These are phyloP conservation scores for Sideroxylon spinosum DNA, from an alignment of 179 eudicot genomes.

Conservation along the genomic window DNA sequence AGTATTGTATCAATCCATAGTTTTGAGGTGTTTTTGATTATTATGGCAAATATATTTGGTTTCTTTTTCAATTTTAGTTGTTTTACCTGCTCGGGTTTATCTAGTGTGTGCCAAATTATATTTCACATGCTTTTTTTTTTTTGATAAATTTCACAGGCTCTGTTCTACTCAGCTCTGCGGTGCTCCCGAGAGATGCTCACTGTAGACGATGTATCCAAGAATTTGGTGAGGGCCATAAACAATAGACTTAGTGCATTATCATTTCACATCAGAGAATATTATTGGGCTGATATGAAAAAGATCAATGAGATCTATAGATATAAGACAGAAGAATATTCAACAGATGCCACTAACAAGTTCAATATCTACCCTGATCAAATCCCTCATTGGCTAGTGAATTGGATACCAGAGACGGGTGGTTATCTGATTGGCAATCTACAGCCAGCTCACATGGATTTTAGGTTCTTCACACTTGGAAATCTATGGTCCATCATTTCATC, in stretches of 20 bases:
- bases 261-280: constrained; percentile 92
- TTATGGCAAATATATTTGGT: background rate
- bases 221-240: constrained; percentile 63
- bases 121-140: no score
- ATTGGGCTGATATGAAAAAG: constrained; percentile 92
- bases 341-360: constrained; percentile 84
- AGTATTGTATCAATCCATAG: background rate
- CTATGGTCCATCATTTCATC: constrained; percentile 88
- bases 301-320: constrained; percentile 89
- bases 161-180: constrained; percentile 82
- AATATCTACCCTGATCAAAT: constrained; percentile 96
- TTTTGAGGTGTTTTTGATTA: background rate
- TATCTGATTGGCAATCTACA: constrained; percentile 90
- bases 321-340: constrained; percentile 90
- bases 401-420: constrained; percentile 93
- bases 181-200: constrained; percentile 79
- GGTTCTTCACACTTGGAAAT: constrained; percentile 89
- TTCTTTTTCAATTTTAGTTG: constrained; percentile 4
- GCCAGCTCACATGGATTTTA: constrained; percentile 99
- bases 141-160: constrained; percentile 40
- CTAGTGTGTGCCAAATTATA: background rate
- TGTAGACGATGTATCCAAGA: constrained; percentile 66
- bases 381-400: constrained; percentile 86
- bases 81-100: background rate
- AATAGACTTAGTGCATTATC: constrained; percentile 90